Evolutionary conservation across 805 yeast species (phyloP).

Genomic region (Candida morakotiae): DNA sequence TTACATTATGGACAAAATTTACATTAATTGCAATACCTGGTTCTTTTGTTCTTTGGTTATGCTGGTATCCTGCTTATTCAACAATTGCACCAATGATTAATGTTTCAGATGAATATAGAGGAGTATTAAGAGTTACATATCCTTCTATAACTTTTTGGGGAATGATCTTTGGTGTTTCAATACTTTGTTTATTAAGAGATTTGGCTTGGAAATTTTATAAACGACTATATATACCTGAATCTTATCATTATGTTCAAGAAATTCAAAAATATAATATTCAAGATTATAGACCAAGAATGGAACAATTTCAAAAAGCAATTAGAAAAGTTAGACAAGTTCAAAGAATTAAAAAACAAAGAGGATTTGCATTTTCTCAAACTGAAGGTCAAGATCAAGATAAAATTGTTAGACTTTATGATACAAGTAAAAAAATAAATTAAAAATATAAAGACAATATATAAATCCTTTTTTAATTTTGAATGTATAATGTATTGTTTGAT

Average conservation of each 20-base stretch:
- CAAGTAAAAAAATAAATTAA: conserved; percentile 62
- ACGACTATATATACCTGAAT: conserved; percentile 86
- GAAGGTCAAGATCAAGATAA: conserved; percentile 88
- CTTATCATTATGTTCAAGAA: conserved; percentile 93
- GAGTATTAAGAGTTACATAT: conserved; percentile 72
- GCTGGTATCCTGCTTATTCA: conserved; percentile 83
- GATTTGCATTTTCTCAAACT: conserved; percentile 95
- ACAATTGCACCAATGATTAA: conserved; percentile 76
- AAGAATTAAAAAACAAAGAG: conserved; percentile 96
- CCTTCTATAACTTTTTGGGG: conserved; percentile 84
- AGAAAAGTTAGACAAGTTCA: conserved; percentile 97
- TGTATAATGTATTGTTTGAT: no score
- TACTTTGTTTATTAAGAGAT: conserved; percentile 79
- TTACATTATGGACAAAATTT: conserved; percentile 92
- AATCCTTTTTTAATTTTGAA: no score
- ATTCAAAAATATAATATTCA: conserved; percentile 92
- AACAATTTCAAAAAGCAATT: conserved; percentile 94
- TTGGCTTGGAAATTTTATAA: conserved; percentile 91
- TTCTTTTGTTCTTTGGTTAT: conserved; percentile 78
- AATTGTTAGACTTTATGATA: conserved; percentile 89
- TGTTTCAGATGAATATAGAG: conserved; percentile 81
- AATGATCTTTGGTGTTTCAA: conserved; percentile 67
- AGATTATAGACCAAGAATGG: conserved; percentile 93
- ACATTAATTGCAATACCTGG: conserved; percentile 94
- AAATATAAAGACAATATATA: not conserved